Evolutionary conservation across 1,139 yeast species (phyloP), one percentile per base, ranked within the genome.

Genomic region (Debaryomyces udenii): DNA sequence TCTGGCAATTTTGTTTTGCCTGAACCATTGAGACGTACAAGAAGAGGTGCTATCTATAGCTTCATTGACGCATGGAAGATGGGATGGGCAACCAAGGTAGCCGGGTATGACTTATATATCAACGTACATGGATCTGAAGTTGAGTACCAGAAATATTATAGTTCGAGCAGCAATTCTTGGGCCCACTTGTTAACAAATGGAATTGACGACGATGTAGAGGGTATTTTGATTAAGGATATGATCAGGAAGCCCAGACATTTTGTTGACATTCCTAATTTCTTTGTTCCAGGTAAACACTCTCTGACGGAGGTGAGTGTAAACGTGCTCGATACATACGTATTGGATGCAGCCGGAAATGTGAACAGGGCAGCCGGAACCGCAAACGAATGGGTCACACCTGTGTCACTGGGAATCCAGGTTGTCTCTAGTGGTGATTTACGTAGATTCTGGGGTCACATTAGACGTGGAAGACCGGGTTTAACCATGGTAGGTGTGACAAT

Each of bases 151-250:
- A 31, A 31, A 20, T 31, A 20, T 18, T 31, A 16, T 3, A 31
- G 34, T 18, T 14, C 34, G 7, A 31, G 22, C 22, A 18, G 6
- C n/a, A 31, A 31, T 3, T 18, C 34, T 18, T 31, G 34, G 34
- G 11, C 34, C 5, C 34, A 31, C 13, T 2, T 31, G 2, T 18
- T 31, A n/a, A 31, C 34, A 31, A 31, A 31, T 11, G 26, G 26
- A 16, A 31, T 31, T 13, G 26, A 31, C 13, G 27, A 31, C 13
- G 13, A 31, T 18, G 26, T 20, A 16, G 34, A 31, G 22, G 34
- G 34, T 9, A 24, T 31, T 13, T 31, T 31, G 34, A 31, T 31
- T 18, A 31, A 31, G 22, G 26, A 31, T 17, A 31, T 31, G 34
- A 31, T 14, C 34, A 31, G 34, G 17, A 31, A 23, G 22, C 4